Conservation (phyloP, 306 rosid species). For the Delonix regia region DNA sequence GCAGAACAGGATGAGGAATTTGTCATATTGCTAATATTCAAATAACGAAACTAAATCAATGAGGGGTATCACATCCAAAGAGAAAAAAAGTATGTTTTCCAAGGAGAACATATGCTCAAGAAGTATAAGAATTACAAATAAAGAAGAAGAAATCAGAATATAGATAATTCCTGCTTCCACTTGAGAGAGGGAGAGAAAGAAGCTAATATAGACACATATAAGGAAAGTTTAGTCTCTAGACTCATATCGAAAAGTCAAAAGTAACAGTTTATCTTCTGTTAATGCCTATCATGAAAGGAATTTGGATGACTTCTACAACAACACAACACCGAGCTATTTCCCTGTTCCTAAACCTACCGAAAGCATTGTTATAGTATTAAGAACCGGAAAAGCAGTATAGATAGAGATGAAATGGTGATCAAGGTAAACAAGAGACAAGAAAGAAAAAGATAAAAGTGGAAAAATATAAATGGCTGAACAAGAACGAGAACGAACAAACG, state of each 20-base stretch:
- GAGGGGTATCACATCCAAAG: slow-evolving; percentile 14
- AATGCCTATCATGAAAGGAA: slow-evolving; percentile 26
- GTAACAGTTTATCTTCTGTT: slow-evolving; percentile 38
- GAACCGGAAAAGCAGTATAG: slow-evolving; percentile 19
- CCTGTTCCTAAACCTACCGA: not conserved
- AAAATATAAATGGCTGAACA: not conserved
- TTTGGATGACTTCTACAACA: not conserved
- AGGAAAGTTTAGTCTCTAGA: slow-evolving; percentile 19
- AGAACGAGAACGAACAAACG: not conserved
- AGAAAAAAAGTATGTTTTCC: not conserved
- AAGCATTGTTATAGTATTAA: not conserved
- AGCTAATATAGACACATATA: slow-evolving; percentile 14
- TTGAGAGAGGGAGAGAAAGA: slow-evolving; percentile 27
- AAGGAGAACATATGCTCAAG: slow-evolving; percentile 53
- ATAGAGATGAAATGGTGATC: not conserved
- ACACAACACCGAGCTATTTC: not conserved
- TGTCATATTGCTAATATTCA: not conserved
- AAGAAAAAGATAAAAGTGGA: not conserved
- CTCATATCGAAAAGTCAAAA: slow-evolving; percentile 47
- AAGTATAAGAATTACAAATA: not conserved
- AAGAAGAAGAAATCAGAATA: slow-evolving; percentile 27
- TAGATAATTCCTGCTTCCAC: slow-evolving; percentile 29
- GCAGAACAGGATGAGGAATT: slow-evolving; percentile 13
- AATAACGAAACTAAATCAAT: not conserved
- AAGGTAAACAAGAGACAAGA: slow-evolving; percentile 3